phyloP scores from a whole-genome alignment of 305 asterid species.

The Fraxinus nigra region DNA sequence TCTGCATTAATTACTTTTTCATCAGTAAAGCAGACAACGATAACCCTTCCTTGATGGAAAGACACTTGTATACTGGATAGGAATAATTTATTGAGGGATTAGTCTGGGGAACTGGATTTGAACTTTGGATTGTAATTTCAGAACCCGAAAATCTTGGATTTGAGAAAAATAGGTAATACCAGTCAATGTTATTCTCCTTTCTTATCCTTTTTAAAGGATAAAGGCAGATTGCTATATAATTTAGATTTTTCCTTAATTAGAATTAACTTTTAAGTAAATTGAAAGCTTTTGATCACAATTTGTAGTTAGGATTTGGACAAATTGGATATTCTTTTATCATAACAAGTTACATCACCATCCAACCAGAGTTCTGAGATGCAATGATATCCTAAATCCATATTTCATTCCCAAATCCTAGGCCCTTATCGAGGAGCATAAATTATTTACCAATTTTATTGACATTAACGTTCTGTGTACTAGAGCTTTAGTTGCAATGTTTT shows the following conservation, averaged over 20 bases:
- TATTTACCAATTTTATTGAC: not conserved
- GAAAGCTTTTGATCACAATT: not conserved
- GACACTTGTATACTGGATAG: not conserved
- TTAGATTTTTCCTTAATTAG: not conserved
- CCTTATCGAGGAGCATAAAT: not conserved
- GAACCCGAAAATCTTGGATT: not conserved
- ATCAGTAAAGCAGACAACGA: not conserved
- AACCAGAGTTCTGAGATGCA: not conserved
- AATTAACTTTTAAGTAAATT: not conserved
- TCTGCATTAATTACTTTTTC: not conserved
- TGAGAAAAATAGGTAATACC: not conserved
- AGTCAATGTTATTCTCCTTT: not conserved
- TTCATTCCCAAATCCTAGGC: not conserved
- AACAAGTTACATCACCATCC: not conserved
- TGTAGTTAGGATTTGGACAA: not conserved
- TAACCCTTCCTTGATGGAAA: not conserved
- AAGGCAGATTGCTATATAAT: not conserved
- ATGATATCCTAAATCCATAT: not conserved
- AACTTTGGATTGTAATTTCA: not conserved
- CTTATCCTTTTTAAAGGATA: not conserved
- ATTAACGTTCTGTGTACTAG: not conserved
- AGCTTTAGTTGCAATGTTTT: not conserved
- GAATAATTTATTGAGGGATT: not conserved
- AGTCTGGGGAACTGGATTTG: not conserved
- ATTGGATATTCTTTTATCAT: not conserved